Conservation (phyloP, 495 filamentous ascomycete species). For the Venustampulla echinocandica region DNA sequence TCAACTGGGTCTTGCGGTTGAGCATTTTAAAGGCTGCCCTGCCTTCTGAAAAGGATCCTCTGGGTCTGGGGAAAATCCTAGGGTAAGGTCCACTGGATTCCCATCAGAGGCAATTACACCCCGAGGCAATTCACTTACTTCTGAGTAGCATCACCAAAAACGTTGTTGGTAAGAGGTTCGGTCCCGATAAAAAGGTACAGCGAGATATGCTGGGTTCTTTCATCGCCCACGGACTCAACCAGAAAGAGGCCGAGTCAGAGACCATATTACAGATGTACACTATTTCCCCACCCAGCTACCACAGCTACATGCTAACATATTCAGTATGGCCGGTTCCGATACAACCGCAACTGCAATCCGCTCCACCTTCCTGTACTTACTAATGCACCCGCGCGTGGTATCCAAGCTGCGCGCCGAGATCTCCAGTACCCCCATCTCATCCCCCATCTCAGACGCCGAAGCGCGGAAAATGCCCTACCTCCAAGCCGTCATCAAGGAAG, state of each 20-base stretch:
- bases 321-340: slow-evolving; percentile 48
- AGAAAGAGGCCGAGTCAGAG: slow-evolving; percentile 32
- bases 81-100: slow-evolving; percentile 26
- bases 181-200: slow-evolving; percentile 19
- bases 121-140: too few relatives aligned
- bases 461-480: slow-evolving; percentile 41
- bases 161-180: slow-evolving; percentile 29
- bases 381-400: slow-evolving; percentile 37
- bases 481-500: slow-evolving; percentile 43
- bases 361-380: slow-evolving; percentile 44
- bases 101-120: too few relatives aligned
- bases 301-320: too few relatives aligned
- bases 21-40: slow-evolving; percentile 31
- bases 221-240: slow-evolving; percentile 30
- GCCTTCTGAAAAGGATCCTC: slow-evolving; percentile 43
- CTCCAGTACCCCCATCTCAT: slow-evolving; percentile 28
- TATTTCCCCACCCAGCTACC: neutral
- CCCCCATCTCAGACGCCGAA: slow-evolving; percentile 31
- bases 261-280: slow-evolving; percentile 31
- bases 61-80: slow-evolving; percentile 42
- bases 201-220: slow-evolving; percentile 41
- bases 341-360: slow-evolving; percentile 53
- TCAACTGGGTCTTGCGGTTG: slow-evolving; percentile 29
- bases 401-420: slow-evolving; percentile 49
- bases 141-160: slow-evolving; percentile 13